These are phyloP conservation scores for Agaricales sp. DNA, from an alignment of 1,284 basidiomycete species.

Conservation along the genomic window DNA sequence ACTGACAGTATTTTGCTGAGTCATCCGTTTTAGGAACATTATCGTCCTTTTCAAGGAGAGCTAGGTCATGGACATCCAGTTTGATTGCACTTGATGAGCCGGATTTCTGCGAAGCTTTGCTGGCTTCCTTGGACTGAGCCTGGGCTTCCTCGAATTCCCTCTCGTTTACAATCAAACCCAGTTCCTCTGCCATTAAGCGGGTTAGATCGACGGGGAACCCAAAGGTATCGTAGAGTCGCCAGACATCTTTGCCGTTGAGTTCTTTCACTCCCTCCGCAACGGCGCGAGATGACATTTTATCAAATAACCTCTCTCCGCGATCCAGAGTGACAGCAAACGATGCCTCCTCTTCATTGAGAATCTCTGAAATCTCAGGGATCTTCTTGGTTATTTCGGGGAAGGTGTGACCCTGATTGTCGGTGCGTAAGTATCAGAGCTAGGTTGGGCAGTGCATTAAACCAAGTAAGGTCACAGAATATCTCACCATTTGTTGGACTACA, in stretches of 20 bases:
- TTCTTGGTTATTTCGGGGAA: conserved; percentile 94
- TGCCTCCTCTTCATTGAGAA: conserved; percentile 95
- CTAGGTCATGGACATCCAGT: conserved; percentile 94
- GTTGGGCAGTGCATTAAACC: too few relatives aligned
- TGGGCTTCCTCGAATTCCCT: conserved; percentile 88
- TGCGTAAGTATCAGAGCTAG: too few relatives aligned
- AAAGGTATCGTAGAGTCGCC: conserved; percentile 97
- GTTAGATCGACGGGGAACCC: conserved; percentile 98
- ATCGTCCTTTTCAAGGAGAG: conserved; percentile 72
- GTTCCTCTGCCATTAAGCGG: conserved; percentile 94
- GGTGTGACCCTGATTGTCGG: conserved; percentile 70
- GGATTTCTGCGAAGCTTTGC: conserved; percentile 72
- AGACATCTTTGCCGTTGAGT: conserved; percentile 88
- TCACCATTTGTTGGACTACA: conserved; percentile 81
- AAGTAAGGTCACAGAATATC: conserved; percentile 14
- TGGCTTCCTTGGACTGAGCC: conserved; percentile 82
- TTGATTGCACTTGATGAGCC: conserved; percentile 67
- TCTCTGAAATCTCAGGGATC: conserved; percentile 83
- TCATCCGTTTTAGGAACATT: conserved; percentile 93
- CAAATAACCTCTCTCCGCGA: conserved; percentile 94
- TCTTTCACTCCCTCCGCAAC: conserved; percentile 54
- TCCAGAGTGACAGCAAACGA: conserved; percentile 96
- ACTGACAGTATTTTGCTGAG: conserved; percentile 79
- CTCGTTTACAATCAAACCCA: conserved; percentile 80
- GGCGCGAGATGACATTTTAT: conserved; percentile 76